phyloP scores from a whole-genome alignment of 2,329 filamentous ascomycete species.

The Bertia moriformis region DNA sequence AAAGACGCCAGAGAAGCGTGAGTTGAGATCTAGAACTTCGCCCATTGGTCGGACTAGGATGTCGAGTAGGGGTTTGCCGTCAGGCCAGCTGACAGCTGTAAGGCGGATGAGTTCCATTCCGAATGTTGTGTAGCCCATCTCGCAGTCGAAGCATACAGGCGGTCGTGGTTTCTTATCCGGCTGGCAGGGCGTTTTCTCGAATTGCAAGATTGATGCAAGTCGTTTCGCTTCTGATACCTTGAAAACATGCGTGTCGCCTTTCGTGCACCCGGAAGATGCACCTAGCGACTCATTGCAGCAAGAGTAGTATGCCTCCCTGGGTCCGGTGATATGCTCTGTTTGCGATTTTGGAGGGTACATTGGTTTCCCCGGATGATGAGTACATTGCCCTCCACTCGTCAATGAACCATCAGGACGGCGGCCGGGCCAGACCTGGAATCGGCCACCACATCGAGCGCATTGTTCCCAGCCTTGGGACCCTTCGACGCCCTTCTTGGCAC shows the following conservation, averaged over 20 bases:
- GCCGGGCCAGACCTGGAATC: slow-evolving; percentile 86
- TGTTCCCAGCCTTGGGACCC: slow-evolving; percentile 66
- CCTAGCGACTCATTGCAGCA: slow-evolving; percentile 71
- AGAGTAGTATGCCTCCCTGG: slow-evolving; percentile 47
- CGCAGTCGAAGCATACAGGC: slow-evolving; percentile 81
- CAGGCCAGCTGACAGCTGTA: slow-evolving; percentile 78
- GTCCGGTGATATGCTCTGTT: slow-evolving; percentile 37
- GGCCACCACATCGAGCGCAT: slow-evolving; percentile 72
- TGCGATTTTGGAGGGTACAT: slow-evolving; percentile 41
- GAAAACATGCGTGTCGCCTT: slow-evolving; percentile 66
- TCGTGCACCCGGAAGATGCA: slow-evolving; percentile 61
- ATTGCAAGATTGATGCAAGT: slow-evolving; percentile 67
- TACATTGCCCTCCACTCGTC: slow-evolving; percentile 62
- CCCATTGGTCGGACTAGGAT: slow-evolving; percentile 73
- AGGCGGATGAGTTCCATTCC: slow-evolving; percentile 82
- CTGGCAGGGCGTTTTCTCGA: slow-evolving; percentile 62
- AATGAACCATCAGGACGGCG: slow-evolving; percentile 63
- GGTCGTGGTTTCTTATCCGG: slow-evolving; percentile 29
- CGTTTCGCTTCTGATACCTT: slow-evolving; percentile 65
- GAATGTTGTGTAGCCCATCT: slow-evolving; percentile 88
- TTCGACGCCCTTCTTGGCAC: slow-evolving; percentile 49
- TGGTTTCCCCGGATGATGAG: slow-evolving; percentile 69
- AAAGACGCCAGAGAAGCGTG: slow-evolving; percentile 76
- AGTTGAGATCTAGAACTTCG: slow-evolving; percentile 79
- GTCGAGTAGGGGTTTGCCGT: slow-evolving; percentile 62